phyloP scores from a whole-genome alignment of 2,329 filamentous ascomycete species.

The Aspergillus aculeatus region DNA sequence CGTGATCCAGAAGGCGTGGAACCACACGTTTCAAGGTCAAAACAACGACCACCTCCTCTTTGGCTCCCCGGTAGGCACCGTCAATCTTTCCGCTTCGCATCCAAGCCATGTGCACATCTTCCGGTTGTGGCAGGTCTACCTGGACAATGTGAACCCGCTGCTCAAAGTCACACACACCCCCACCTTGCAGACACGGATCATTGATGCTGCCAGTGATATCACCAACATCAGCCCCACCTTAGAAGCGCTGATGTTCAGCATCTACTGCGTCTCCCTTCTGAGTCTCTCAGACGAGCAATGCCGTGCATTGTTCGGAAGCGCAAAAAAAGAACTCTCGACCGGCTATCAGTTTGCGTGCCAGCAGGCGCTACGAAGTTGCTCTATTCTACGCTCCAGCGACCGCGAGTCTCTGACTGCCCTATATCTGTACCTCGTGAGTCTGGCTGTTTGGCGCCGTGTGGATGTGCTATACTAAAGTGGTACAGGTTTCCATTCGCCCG shows the following conservation, averaged over 20 bases:
- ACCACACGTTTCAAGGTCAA: conserved; percentile 35
- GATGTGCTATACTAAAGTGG: conserved; percentile 25
- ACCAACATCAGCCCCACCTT: conserved; percentile 56
- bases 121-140: conserved; percentile 64
- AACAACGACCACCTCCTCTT: conserved; percentile 54
- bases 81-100: conserved; percentile 54
- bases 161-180: conserved; percentile 68
- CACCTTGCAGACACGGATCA: conserved; percentile 61
- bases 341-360: conserved; percentile 49
- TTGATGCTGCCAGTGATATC: conserved; percentile 60
- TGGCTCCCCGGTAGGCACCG: conserved; percentile 41
- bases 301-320: conserved; percentile 35
- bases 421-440: conserved; percentile 54
- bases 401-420: conserved; percentile 52
- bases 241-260: conserved; percentile 65
- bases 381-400: conserved; percentile 44
- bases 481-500: conserved; percentile 56
- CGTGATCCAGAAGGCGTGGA: conserved; percentile 48
- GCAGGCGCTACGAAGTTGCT: conserved; percentile 47
- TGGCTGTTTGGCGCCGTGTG: neutral
- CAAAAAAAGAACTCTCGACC: conserved; percentile 40
- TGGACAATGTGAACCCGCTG: conserved; percentile 68
- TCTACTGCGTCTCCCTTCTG: conserved; percentile 62
- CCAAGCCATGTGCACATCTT: conserved; percentile 63
- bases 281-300: conserved; percentile 59